Evolutionary conservation across 768 basidiomycete species (phyloP).

Genomic region (Lyophyllum semitale): DNA sequence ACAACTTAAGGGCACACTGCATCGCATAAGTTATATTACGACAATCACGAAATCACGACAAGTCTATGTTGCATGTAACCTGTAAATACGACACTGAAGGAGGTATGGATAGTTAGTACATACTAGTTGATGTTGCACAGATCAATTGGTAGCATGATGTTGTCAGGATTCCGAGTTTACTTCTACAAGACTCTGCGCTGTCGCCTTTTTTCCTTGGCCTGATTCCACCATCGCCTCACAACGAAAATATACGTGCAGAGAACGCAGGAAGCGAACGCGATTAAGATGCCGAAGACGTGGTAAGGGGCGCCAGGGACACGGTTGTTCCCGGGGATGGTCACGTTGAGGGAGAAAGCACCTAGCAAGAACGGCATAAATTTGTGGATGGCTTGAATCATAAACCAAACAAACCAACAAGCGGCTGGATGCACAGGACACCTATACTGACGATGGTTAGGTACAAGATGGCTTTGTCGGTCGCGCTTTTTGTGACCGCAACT

Average conservation of each 20-base stretch:
- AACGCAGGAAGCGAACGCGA: conserved; percentile 47
- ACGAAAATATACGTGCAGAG: conserved; percentile 43
- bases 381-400: neutral
- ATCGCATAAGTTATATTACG: neutral
- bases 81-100: neutral
- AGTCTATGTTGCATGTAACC: neutral
- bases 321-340: conserved; percentile 59
- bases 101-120: neutral
- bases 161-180: neutral
- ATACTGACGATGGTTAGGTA: conserved; percentile 68
- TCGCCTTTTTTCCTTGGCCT: conserved; percentile 43
- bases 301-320: conserved; percentile 35
- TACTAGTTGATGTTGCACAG: neutral
- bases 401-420: conserved; percentile 51
- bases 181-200: conserved; percentile 2
- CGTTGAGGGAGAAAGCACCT: conserved; percentile 75
- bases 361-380: neutral
- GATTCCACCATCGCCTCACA: conserved; percentile 67
- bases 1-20: neutral
- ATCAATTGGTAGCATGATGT: neutral
- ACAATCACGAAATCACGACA: conserved; percentile 1
- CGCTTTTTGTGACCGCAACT: conserved; percentile 58
- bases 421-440: conserved; percentile 64
- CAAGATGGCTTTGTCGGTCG: conserved; percentile 67
- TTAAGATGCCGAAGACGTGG: conserved; percentile 57